Conservation (phyloP, 495 filamentous ascomycete genomes). For the Podospora bellae-mahoneyi region DNA sequence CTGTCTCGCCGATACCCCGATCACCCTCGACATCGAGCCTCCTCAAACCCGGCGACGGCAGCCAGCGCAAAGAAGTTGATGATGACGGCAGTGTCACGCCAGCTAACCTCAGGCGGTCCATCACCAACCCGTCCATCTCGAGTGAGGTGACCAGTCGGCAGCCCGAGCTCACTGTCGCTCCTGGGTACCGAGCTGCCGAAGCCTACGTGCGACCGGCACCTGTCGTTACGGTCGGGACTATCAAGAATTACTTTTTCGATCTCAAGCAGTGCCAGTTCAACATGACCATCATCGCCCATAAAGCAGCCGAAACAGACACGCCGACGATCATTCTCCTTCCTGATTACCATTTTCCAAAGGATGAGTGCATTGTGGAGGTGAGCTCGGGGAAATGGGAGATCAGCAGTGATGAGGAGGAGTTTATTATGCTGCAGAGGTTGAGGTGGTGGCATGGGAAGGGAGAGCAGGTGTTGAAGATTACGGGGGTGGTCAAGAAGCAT, state of each 20-base stretch:
- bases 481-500: conserved; percentile 58
- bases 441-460: conserved; percentile 90
- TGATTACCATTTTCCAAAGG: conserved; percentile 86
- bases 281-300: conserved; percentile 56
- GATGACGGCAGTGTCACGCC: conserved; percentile 60
- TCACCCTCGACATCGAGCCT: conserved; percentile 37
- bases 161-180: conserved; percentile 52
- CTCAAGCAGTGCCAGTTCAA: conserved; percentile 70
- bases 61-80: conserved; percentile 43
- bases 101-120: conserved; percentile 65
- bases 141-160: conserved; percentile 50
- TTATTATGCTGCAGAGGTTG: conserved; percentile 65
- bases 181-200: conserved; percentile 84
- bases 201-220: conserved; percentile 87
- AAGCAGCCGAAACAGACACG: conserved; percentile 49
- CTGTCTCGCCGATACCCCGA: conserved; percentile 46
- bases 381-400: conserved; percentile 89
- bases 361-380: conserved; percentile 63
- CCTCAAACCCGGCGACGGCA: conserved; percentile 25
- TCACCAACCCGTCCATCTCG: conserved; percentile 70
- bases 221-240: conserved; percentile 64
- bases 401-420: conserved; percentile 63
- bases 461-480: conserved; percentile 73
- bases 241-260: conserved; percentile 73
- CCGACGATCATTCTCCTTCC: conserved; percentile 87